These are phyloP conservation scores for Eucalyptus marginata DNA, from an alignment of 345 rosid genomes.

Conservation along the genomic window DNA sequence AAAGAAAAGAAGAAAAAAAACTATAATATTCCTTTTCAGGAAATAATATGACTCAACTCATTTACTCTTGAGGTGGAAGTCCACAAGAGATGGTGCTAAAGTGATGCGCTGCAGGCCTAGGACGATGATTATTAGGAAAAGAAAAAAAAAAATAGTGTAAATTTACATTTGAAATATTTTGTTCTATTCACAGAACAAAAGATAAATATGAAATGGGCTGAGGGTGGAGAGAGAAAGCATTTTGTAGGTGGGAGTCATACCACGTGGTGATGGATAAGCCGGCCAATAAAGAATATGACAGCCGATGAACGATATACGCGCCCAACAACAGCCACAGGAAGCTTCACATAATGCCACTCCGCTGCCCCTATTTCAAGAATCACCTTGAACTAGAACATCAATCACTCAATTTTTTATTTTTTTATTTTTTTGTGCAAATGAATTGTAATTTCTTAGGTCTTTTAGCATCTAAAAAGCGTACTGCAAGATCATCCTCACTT, in stretches of 20 bases:
- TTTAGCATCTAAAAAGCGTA: accelerated
- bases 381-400: no score
- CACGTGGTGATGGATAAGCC: no score
- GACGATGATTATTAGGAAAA: neutral
- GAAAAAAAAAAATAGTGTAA: neutral
- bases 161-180: no score
- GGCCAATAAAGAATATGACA: no score
- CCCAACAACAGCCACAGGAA: neutral
- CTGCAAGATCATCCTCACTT: no score
- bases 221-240: no score
- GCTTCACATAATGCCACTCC: neutral
- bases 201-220: no score
- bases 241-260: no score
- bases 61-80: neutral
- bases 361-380: no score
- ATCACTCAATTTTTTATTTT: no score
- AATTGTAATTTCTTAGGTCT: accelerated
- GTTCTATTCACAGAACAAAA: no score
- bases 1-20: accelerated
- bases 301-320: neutral
- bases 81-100: neutral
- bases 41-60: neutral
- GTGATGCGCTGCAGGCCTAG: neutral
- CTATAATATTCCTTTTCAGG: accelerated
- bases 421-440: no score